Conservation (phyloP, 73 alveolate species). For the Tetrahymena elliotti region DNA sequence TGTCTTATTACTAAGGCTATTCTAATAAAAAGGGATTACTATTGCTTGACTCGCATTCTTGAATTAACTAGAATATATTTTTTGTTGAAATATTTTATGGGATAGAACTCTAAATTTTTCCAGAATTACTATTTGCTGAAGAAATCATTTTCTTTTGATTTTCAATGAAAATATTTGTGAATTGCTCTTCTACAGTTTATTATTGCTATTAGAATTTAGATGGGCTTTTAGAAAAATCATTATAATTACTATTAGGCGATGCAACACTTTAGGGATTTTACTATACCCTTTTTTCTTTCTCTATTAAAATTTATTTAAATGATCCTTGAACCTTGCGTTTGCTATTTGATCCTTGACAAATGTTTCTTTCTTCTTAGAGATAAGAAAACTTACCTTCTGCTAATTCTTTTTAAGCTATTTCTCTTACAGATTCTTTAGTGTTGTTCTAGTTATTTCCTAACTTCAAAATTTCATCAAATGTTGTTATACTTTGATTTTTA, state of each 20-base stretch:
- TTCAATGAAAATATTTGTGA: neutral
- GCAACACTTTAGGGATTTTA: neutral
- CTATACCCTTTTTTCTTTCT: neutral
- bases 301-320: neutral
- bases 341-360: neutral
- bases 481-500: neutral
- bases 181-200: neutral
- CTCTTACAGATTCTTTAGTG: neutral
- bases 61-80: neutral
- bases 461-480: neutral
- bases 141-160: neutral
- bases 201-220: too few species aligned
- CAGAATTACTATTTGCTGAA: neutral
- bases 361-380: neutral
- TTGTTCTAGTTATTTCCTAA: neutral
- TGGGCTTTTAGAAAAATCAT: neutral
- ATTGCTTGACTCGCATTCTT: neutral
- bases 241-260: neutral
- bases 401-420: neutral
- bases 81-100: neutral
- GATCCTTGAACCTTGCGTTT: neutral
- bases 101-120: neutral
- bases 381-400: neutral
- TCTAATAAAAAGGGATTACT: neutral
- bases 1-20: neutral